A percentile compares a stretch with the other conserved stretches of the same genome.
phyloP scores from a whole-genome alignment of 2,329 filamentous ascomycete genomes.

The Whalleya microplaca region DNA sequence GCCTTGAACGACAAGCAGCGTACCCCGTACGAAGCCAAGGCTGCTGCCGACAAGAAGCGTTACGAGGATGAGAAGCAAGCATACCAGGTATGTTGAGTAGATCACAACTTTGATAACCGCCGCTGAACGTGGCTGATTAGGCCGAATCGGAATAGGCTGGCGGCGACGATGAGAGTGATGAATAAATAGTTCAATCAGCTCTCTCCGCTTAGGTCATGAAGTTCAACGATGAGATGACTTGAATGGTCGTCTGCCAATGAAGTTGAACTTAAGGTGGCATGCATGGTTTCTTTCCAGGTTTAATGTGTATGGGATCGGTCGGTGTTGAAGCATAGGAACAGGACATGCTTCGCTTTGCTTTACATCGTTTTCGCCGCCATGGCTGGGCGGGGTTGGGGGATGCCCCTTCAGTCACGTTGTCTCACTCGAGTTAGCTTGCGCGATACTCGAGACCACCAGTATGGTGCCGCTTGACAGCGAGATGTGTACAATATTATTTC shows the following conservation, averaged over 20 bases:
- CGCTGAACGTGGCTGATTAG: slow-evolving; percentile 30
- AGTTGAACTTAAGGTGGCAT: slow-evolving; percentile 30
- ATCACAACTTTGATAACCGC: slow-evolving; percentile 14
- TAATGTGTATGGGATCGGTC: slow-evolving; percentile 38
- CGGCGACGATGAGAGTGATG: slow-evolving; percentile 60
- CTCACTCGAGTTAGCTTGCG: slow-evolving; percentile 19
- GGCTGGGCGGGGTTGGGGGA: slow-evolving; percentile 21
- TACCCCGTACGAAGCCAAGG: slow-evolving; percentile 93
- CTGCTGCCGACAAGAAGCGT: slow-evolving; percentile 95
- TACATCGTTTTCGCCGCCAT: slow-evolving; percentile 27
- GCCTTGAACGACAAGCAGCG: slow-evolving; percentile 91
- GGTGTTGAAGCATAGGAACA: slow-evolving; percentile 40
- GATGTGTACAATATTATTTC: slow-evolving; percentile 35
- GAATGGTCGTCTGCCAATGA: slow-evolving; percentile 27
- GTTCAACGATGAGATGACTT: slow-evolving; percentile 36
- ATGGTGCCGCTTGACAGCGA: slow-evolving; percentile 24
- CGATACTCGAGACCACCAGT: slow-evolving; percentile 17
- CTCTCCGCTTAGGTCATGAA: slow-evolving; percentile 22
- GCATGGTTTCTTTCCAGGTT: slow-evolving; percentile 30
- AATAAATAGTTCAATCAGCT: slow-evolving; percentile 22
- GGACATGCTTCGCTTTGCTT: slow-evolving; percentile 37
- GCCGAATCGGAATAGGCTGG: slow-evolving; percentile 53
- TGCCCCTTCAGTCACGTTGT: slow-evolving; percentile 24
- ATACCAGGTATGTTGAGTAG: slow-evolving; percentile 72
- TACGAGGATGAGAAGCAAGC: slow-evolving; percentile 98